Base-by-base conservation (phyloP, 2,329 filamentous ascomycete species). In the Sclerotinia subarctica region DNA sequence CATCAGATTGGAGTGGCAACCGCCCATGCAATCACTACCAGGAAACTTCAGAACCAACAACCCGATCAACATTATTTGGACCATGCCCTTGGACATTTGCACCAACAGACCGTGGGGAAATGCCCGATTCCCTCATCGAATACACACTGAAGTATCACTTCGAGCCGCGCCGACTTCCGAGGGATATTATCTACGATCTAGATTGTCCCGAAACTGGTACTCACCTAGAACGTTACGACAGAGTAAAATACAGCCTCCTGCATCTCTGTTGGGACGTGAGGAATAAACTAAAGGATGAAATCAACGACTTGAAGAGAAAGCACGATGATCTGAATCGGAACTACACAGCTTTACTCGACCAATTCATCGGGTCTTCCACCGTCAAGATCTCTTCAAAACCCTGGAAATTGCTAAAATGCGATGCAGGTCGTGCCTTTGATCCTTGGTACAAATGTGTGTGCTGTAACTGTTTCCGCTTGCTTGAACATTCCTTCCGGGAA, bases 161-260 rank as follows among this genome's bases (percentile, higher is more conserved):
- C 38, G 4, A 42, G 38, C 38, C 38, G 38, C 3, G 4, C 13
- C 38, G 13, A 13, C 38, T 42, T 11, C 38, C 38, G 15, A 17
- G 5, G 13, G 38, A 42, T 42, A 2, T 42, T 42, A 15, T 1
- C 38, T 1, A 32, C 1, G 3, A 32, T 6, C 51, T 1, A 21
- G 3, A 32, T 32, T 54, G 19, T 32, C 26, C 19, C 8, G 2
- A 32, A 21, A 32, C 24, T 19, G 29, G 4, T 11, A 5, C 10
- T 24, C 26, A 32, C 52, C 8, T 11, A n/a, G 17, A 54, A 3
- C 52, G 52, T 54, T 11, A 21, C 52, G 8, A 13, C 52, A 2
- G 2, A 11, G 32, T 17, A 6, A 17, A 13, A 21, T 1, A n/a
- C 0, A 17, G 0, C 38, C 19, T 53, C 4, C 8, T 11, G 0